A percentile compares a stretch with the other conserved stretches of the same genome.
Evolutionary conservation across 2,329 filamentous ascomycete species (phyloP).

Genomic region (Cryphonectria japonica): DNA sequence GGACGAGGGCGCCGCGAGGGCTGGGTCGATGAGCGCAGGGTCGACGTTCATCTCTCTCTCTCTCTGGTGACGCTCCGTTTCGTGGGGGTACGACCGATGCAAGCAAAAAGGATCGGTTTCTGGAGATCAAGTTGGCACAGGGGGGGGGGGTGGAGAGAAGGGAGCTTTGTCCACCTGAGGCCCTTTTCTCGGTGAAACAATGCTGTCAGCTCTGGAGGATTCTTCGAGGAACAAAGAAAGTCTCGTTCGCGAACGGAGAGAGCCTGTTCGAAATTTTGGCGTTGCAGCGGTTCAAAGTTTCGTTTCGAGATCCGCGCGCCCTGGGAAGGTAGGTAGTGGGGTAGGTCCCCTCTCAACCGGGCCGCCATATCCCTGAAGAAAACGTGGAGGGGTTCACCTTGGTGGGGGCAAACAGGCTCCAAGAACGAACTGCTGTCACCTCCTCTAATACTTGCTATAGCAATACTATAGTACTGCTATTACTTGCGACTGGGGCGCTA

Average conservation of each 20-base stretch:
- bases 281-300: not conserved
- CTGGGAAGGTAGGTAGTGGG: not conserved
- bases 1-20: conserved; percentile 17
- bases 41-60: conserved; percentile 23
- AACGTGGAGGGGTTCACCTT: conserved; percentile 3
- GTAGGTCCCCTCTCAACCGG: not conserved
- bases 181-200: not conserved
- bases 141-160: not conserved
- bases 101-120: not conserved
- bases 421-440: not conserved
- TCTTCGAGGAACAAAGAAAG: not conserved
- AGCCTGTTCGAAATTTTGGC: conserved; percentile 1
- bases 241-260: not conserved
- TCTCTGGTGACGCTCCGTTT: not conserved
- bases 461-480: no score
- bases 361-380: not conserved
- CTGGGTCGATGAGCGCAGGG: conserved; percentile 24
- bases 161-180: not conserved
- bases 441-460: not conserved
- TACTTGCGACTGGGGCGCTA: not conserved
- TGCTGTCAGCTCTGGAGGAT: not conserved
- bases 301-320: conserved; percentile 1
- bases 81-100: not conserved
- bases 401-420: not conserved
- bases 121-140: not conserved